Evolutionary conservation across 2,329 filamentous ascomycete genomes (phyloP), one percentile per base, ranked within the genome.

Genomic region (Parastagonospora nodorum): DNA sequence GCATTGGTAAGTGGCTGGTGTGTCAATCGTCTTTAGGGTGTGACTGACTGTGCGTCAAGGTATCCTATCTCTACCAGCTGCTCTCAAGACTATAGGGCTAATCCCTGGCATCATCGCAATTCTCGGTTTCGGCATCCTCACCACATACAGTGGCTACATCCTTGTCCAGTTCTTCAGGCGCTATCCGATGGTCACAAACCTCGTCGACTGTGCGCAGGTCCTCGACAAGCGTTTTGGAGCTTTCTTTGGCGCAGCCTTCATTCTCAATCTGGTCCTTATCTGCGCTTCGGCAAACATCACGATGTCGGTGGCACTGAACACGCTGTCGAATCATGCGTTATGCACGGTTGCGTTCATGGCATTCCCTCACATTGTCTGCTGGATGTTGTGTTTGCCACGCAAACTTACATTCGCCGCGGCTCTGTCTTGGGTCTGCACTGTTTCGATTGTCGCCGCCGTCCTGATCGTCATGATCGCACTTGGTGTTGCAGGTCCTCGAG

Each of bases 391-490:
- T 44, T 60, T 88, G 1, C 85, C 85, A 2, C 74, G 86, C 8
- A 88, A 86, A 1, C 72, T 88, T 32, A 81, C 83, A 80, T 56
- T 82, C 83, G 44, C 84, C 79, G 39, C 85, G 78, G 72, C 77
- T 84, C 62, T 87, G 84, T 8, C 77, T 84, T 58, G 77, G 78
- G 35, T 88, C 73, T 82, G 63, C 47, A 67, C 66, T 56, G 77
- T 80, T 27, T 88, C 84, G 45, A 88, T 89, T 54, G 67, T 85
- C 15, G 65, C 79, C 2, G 85, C 87, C 12, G 86, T 89, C 37
- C 75, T 85, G 45, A 81, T 89, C 63, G 86, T 85, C 55, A 88
- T 90, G 77, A 80, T 88, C 58, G 84, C 80, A 2, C 82, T 88
- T 2, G 86, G 85, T 1, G 69, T 87, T 27, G 63, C 71, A 35